Evolutionary conservation across 164 flowering plant species (phyloP), one percentile per base, ranked within the genome.

Genomic region (Amborella trichopoda): DNA sequence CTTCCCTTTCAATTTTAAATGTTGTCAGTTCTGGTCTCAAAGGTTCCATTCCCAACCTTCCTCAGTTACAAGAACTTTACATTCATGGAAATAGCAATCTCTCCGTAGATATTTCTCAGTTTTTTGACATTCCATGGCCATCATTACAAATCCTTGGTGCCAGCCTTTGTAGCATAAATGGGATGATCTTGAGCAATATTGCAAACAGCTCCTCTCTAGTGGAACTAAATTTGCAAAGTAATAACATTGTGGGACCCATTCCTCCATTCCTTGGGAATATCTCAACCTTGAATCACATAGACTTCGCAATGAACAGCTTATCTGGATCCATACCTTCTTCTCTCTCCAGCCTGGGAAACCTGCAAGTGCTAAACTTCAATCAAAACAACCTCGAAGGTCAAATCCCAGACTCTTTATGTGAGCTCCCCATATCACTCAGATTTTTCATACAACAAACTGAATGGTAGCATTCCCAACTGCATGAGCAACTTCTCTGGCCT

Each of bases 161-260:
- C 13, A 23, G 9, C 21, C 18, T 13, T 26, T 47, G 34, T 4
- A 6, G 37, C 6, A 28, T 44, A 25, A 9, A 13, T 13, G 50
- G 50, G 2, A 6, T 16, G 11, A 25, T 54, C 16, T 51, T 51
- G 6, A 18, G 12, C 16, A 26, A 44, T 6, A 46, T 55, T 30
- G 23, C 56, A 22, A 61, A 55, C 28, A 32, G 48, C 4, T 19
- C 60, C 13, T 25, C 28, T 6, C 51, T 62, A 27, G 27, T 42
- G 4, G 0, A 12, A 21, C 46, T 52, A 6, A 0, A 0, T 4
- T 50, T 40, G 4, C 13, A 23, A 4, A 26, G 53, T 22, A 44
- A 49, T 50, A 30, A 25, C 3, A 55, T 61, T 41, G 56, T 55
- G 34, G 65, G 66, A 43, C 41, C 62, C 2, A 21, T n/a, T n/a